Base-by-base conservation (phyloP, 1,284 basidiomycete genomes). In the Porogramme epimiltina region DNA sequence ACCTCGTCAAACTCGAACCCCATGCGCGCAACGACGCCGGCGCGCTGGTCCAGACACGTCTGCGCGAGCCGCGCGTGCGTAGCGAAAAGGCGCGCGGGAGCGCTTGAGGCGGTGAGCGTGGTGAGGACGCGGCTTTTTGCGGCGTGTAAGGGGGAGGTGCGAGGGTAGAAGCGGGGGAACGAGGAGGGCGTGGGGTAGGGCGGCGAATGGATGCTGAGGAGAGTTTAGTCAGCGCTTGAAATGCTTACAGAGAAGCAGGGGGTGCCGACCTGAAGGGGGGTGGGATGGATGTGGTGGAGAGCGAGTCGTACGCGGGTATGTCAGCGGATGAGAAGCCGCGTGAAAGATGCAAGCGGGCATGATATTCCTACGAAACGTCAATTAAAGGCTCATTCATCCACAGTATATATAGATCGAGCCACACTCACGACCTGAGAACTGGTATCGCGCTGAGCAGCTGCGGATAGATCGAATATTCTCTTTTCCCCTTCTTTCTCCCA, bases 261-360 rank as follows among this genome's bases (percentile, higher is more conserved):
- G 19, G 19, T 20, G 33, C 18, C 22, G 4, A 66, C 64, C 49
- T 60, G 47, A 62, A 54, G 4, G 61, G 61, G 3, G 51, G 5
- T 3, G 62, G 62, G 16, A 31, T 46, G 16, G 39, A 51, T 2
- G 44, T 16, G 9, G 49, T 52, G 23, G 49, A 49, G 74, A 74
- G 76, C n/a, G 62, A 62, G 24, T 76, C 64, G 54, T 79, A 79
- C 2, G 62, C 59, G 13, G 58, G 51, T 19, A 73, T 59, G n/a
- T 72, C 67, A 10, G 67, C 49, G 18, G 63, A 48, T 2, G 74
- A 71, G 54, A 87, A 73, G 1, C 85, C 86, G 56, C 86, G 74
- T 13, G 79, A 76, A 43, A 87, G 77, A 49, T 84, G 78, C 45
- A 76, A 62, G 25, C 78, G 72, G 34, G 77, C 55, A 62, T 58